Conservation (phyloP, 1,284 basidiomycete species). For the Macrocybe sp. region DNA sequence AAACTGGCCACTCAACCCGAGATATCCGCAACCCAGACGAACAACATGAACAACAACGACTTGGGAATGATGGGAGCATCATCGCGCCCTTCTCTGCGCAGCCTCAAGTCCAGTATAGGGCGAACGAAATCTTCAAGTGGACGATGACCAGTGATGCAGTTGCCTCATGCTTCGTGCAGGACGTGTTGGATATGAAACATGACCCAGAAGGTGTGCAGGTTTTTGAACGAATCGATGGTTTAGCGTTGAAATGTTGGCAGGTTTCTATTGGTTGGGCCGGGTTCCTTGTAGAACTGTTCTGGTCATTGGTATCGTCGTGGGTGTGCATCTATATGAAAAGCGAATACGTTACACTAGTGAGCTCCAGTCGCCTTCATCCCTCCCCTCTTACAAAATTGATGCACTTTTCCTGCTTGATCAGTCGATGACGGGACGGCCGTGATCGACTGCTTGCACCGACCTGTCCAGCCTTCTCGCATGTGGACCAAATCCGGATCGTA, state of each 20-base stretch:
- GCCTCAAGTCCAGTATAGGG: neutral
- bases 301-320: constrained; percentile 60
- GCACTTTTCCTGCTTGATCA: constrained; percentile 16
- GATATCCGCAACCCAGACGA: too few relatives aligned
- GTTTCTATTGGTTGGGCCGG: constrained; percentile 69
- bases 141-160: constrained; percentile 53
- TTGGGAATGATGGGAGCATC: too few relatives aligned
- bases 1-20: too few relatives aligned
- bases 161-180: constrained; percentile 57
- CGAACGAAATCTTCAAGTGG: constrained; percentile 48
- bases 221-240: neutral
- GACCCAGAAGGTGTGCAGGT: constrained; percentile 28
- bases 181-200: constrained; percentile 51
- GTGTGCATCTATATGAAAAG: constrained; percentile 53
- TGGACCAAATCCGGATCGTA: constrained; percentile 3
- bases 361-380: constrained; percentile 12
- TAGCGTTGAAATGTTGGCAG: constrained; percentile 17
- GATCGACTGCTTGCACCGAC: constrained; percentile 52
- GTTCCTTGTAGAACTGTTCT: constrained; percentile 61
- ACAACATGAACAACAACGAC: too few relatives aligned
- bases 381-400: constrained; percentile 4
- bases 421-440: constrained; percentile 73
- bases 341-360: constrained; percentile 53
- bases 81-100: too few relatives aligned
- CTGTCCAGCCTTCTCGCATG: constrained; percentile 9